These are phyloP conservation scores for Nephelium lappaceum DNA, from an alignment of 345 rosid genomes.

Conservation along the genomic window DNA sequence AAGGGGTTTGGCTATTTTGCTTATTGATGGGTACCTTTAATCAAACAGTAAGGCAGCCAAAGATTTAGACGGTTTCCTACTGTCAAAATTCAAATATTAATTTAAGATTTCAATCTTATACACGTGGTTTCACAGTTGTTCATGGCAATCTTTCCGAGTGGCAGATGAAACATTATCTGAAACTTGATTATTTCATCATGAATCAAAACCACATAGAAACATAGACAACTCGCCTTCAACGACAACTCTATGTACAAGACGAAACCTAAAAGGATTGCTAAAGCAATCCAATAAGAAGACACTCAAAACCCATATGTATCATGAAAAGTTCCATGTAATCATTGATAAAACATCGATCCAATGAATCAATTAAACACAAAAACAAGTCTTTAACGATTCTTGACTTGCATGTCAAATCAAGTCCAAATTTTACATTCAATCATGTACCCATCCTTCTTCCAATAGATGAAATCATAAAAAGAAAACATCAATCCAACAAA, in stretches of 20 bases:
- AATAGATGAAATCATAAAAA: too few relatives aligned
- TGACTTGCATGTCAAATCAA: not conserved
- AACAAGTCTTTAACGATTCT: not conserved
- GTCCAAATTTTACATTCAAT: too few relatives aligned
- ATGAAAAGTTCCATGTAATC: not conserved
- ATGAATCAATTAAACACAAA: too few relatives aligned
- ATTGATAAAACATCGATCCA: not conserved
- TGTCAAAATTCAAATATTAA: too few relatives aligned
- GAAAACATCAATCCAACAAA: too few relatives aligned
- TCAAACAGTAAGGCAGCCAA: too few relatives aligned
- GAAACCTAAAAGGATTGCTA: too few relatives aligned
- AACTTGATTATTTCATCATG: not conserved
- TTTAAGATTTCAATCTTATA: too few relatives aligned
- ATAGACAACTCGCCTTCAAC: not conserved
- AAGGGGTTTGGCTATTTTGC: too few relatives aligned
- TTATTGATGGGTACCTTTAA: too few relatives aligned
- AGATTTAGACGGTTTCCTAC: too few relatives aligned
- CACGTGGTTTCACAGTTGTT: not conserved
- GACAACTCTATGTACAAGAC: not conserved
- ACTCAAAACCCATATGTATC: not conserved
- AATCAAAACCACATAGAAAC: not conserved
- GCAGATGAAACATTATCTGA: not conserved
- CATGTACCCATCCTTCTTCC: too few relatives aligned
- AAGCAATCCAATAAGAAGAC: not conserved
- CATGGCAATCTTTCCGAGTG: not conserved